phyloP scores from a whole-genome alignment of 139 green algal genomes.

The Penium margaritaceum region DNA sequence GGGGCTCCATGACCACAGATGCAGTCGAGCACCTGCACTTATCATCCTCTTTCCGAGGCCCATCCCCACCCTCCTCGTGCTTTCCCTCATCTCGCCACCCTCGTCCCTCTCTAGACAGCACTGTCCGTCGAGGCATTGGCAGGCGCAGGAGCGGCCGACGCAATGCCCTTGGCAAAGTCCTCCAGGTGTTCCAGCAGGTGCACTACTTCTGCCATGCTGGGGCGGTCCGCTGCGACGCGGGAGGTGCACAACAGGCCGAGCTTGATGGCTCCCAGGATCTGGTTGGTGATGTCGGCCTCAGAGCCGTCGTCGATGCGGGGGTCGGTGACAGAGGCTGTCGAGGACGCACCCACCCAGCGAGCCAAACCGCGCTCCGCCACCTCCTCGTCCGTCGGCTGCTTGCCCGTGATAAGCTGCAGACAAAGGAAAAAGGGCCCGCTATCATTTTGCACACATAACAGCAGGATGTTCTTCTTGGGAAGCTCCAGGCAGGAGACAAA shows the following conservation, averaged over 20 bases:
- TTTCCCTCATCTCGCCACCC: too few species aligned
- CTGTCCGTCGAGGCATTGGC: too few species aligned
- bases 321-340: not conserved
- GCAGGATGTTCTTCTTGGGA: too few species aligned
- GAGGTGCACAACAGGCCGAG: slow-evolving; percentile 27
- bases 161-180: slow-evolving; percentile 4
- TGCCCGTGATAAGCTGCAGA: slow-evolving; percentile 34
- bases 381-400: slow-evolving; percentile 1
- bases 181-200: slow-evolving; percentile 29
- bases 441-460: too few species aligned
- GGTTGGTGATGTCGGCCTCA: not conserved
- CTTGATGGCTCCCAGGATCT: slow-evolving; percentile 22
- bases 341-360: slow-evolving; percentile 2
- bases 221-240: not conserved
- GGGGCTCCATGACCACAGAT: too few species aligned
- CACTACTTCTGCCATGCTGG: slow-evolving; percentile 35
- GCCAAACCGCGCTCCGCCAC: slow-evolving; percentile 7
- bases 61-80: too few species aligned
- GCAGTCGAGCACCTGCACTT: too few species aligned
- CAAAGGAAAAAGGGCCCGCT: too few species aligned
- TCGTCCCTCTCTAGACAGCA: too few species aligned
- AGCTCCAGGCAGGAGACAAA: too few species aligned
- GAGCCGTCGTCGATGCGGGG: not conserved
- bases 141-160: too few species aligned
- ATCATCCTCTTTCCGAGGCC: too few species aligned